Evolutionary conservation across 176 grass and related monocot genomes (phyloP).

Genomic region (Oryza officinalis): DNA sequence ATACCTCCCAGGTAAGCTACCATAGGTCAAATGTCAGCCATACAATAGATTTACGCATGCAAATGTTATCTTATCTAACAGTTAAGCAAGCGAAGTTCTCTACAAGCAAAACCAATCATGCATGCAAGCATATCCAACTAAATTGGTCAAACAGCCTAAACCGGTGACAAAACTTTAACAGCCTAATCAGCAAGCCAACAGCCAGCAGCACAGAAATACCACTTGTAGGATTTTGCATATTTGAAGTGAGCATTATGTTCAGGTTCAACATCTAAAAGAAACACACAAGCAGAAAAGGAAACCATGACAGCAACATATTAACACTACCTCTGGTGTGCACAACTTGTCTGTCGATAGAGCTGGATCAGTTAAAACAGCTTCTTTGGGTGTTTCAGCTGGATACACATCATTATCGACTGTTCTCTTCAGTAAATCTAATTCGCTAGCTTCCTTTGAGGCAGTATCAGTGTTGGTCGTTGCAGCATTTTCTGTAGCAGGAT

Average conservation of each 20-base stretch:
- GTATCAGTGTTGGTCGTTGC: not conserved
- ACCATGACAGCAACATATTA: not conserved
- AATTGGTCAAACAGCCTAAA: not conserved
- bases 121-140: not conserved
- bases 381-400: slow-evolving; percentile 25
- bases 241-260: slow-evolving; percentile 17
- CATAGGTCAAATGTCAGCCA: slow-evolving; percentile 1
- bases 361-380: slow-evolving; percentile 7
- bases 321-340: slow-evolving; percentile 43
- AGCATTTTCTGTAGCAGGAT: slow-evolving; percentile 42
- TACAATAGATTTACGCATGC: not conserved
- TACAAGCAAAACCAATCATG: not conserved
- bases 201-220: slow-evolving; percentile 20
- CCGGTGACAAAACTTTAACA: not conserved
- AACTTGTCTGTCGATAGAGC: not conserved
- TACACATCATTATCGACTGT: slow-evolving; percentile 9
- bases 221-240: slow-evolving; percentile 4
- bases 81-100: not conserved
- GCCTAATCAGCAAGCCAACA: not conserved
- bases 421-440: slow-evolving; percentile 28
- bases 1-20: slow-evolving; percentile 11
- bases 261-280: slow-evolving; percentile 22
- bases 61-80: not conserved
- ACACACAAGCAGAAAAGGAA: not conserved
- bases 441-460: slow-evolving; percentile 41